Percentiles rank a stretch among this genome's conserved stretches.
phyloP scores from a whole-genome alignment of 2,329 filamentous ascomycete species.

The Calonectria pteridis region DNA sequence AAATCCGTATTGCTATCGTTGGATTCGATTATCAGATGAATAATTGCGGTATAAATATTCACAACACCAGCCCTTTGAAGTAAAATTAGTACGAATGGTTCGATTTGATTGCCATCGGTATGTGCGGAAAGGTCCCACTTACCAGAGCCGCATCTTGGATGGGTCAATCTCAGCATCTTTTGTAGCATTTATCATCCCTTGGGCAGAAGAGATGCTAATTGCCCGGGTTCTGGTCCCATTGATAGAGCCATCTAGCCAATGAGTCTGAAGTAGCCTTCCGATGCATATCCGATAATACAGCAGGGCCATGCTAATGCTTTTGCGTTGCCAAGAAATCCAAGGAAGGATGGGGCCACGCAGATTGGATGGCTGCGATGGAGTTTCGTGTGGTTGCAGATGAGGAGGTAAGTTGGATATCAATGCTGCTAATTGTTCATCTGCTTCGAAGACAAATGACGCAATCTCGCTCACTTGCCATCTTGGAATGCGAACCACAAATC shows the following conservation, averaged over 20 bases:
- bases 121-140: not conserved
- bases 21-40: not conserved
- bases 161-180: not conserved
- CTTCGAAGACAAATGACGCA: not conserved
- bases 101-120: not conserved
- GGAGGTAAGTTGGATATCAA: not conserved
- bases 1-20: not conserved
- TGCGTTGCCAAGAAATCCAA: conserved; percentile 7
- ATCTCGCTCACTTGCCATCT: not conserved
- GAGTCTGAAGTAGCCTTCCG: not conserved
- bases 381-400: not conserved
- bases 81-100: too few relatives aligned
- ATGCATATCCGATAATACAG: conserved; percentile 8
- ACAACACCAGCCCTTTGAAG: not conserved
- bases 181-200: conserved; percentile 1
- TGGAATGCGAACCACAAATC: not conserved
- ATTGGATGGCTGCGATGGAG: not conserved
- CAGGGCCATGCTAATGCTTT: not conserved
- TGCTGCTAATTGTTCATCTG: not conserved
- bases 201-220: conserved; percentile 1
- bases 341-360: not conserved
- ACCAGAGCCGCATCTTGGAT: conserved; percentile 6
- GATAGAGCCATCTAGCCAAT: not conserved
- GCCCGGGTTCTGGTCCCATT: not conserved
- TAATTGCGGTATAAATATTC: not conserved